Base-by-base conservation (phyloP, 2,329 filamentous ascomycete genomes). In the Lasiodiplodia gonubiensis region DNA sequence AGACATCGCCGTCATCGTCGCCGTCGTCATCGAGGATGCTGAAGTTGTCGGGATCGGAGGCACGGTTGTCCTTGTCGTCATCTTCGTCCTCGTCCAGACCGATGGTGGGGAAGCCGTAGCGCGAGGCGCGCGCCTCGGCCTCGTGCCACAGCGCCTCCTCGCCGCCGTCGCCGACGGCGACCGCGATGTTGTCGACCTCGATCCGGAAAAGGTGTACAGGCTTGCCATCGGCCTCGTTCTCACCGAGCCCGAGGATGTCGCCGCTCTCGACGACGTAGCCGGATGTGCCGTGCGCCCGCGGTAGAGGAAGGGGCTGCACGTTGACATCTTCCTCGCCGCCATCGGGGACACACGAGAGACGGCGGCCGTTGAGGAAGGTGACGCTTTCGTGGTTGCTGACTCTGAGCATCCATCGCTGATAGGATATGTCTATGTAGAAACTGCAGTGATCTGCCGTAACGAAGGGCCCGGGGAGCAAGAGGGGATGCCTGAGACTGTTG, bases 41-140 rank as follows among this genome's bases (percentile, higher is more conserved):
- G 30, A 33, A 33, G 30, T 33, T 33, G 18, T n/a, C 48, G 18
- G 23, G n/a, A 2, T 33, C 23, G 25, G 14, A 10, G 4, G 18
- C 35, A 6, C 4, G 8, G 3, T 23, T 12, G 39, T 35, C n/a
- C 18, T 53, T 16, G 27, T 25, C 48, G 21, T 42, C 10, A 39
- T 51, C 46, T 16, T n/a, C 33, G 14, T 59, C 54, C 35, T 57
- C 55, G 33, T 42, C 35, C 21, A 48, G 39, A 30, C 30, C 59
- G 39, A 30, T 67, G 37, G 16, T 54, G 16, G 67, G 54, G 14
- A 64, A 49, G 49, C 68, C 66, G 53, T 69, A 55, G 27, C 70
- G 71, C 8, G 68, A 64, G 48, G 67, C 68, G 66, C 68, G 68
- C 46, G 59, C 46, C 46, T 63, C 59, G 30, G 59, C 59, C 30